Conservation (phyloP, 768 basidiomycete genomes). For the Lyophyllum semitale region DNA sequence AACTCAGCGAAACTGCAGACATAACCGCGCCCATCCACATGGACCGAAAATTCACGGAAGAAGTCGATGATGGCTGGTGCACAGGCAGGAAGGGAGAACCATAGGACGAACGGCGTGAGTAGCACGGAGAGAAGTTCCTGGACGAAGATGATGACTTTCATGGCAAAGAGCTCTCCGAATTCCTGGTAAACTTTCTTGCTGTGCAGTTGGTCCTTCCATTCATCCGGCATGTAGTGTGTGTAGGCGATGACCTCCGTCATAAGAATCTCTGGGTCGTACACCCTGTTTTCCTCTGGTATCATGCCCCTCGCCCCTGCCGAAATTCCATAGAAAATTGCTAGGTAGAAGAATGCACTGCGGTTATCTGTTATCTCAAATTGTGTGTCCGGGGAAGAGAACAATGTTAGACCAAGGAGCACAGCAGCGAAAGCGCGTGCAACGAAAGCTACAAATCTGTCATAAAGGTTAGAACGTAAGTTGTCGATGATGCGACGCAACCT, state of each 20-base stretch:
- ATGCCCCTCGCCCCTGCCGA: constrained; percentile 91
- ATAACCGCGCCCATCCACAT: constrained; percentile 94
- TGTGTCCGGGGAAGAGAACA: constrained; percentile 91
- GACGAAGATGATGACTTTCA: constrained; percentile 86
- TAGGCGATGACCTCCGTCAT: constrained; percentile 92
- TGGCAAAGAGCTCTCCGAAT: constrained; percentile 90
- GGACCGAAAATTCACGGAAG: constrained; percentile 96
- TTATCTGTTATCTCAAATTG: constrained; percentile 95
- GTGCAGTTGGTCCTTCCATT: constrained; percentile 89
- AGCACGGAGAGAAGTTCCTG: constrained; percentile 91
- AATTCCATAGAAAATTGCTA: constrained; percentile 83
- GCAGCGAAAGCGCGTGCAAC: constrained; percentile 96
- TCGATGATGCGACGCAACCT: constrained; percentile 20
- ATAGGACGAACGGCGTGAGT: constrained; percentile 91
- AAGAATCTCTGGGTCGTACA: constrained; percentile 91
- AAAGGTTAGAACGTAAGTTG: neutral
- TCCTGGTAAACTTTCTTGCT: constrained; percentile 90
- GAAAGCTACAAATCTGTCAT: constrained; percentile 87
- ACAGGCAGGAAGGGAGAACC: constrained; percentile 88
- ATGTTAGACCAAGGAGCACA: constrained; percentile 88
- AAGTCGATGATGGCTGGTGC: constrained; percentile 94
- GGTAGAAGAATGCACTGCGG: constrained; percentile 91
- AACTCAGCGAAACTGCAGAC: constrained; percentile 99
- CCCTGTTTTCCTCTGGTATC: constrained; percentile 92
- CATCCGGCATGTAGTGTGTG: constrained; percentile 94